Percentiles rank a stretch among this genome's conserved stretches.
These are phyloP conservation scores for Collybia mongolica DNA, from an alignment of 768 basidiomycete genomes.

Conservation along the genomic window DNA sequence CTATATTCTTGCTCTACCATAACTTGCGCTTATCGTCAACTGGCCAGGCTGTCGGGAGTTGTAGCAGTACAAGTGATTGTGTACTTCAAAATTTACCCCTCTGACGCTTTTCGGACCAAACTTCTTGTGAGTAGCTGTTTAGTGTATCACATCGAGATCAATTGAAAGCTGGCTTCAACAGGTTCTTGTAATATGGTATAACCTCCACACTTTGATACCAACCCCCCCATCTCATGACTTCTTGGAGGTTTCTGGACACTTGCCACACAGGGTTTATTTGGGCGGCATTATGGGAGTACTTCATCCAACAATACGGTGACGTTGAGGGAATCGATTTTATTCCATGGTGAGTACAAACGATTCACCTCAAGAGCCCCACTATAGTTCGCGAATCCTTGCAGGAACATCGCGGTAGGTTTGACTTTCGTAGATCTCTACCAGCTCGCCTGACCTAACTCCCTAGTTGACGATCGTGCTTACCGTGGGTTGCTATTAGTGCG, in stretches of 20 bases:
- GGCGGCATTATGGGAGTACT: slow-evolving; percentile 36
- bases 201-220: neutral
- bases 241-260: slow-evolving; percentile 33
- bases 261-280: slow-evolving; percentile 37
- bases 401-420: slow-evolving; percentile 15
- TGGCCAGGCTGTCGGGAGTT: slow-evolving; percentile 17
- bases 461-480: slow-evolving; percentile 22
- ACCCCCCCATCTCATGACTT: neutral
- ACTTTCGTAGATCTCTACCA: neutral
- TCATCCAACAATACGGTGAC: slow-evolving; percentile 31
- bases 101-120: slow-evolving; percentile 12
- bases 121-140: neutral
- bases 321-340: slow-evolving; percentile 26
- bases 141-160: no score
- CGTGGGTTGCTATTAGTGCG: slow-evolving; percentile 10
- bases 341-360: slow-evolving; percentile 26
- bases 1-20: neutral
- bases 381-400: neutral
- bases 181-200: slow-evolving; percentile 17
- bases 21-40: neutral
- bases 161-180: neutral
- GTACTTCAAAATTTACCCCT: slow-evolving; percentile 19
- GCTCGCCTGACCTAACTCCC: neutral
- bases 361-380: neutral
- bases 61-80: slow-evolving; percentile 19